Percentiles rank a stretch among this genome's conserved stretches.
These are phyloP conservation scores for Hemileia vastatrix DNA, from an alignment of 1,284 basidiomycete genomes.

Conservation along the genomic window DNA sequence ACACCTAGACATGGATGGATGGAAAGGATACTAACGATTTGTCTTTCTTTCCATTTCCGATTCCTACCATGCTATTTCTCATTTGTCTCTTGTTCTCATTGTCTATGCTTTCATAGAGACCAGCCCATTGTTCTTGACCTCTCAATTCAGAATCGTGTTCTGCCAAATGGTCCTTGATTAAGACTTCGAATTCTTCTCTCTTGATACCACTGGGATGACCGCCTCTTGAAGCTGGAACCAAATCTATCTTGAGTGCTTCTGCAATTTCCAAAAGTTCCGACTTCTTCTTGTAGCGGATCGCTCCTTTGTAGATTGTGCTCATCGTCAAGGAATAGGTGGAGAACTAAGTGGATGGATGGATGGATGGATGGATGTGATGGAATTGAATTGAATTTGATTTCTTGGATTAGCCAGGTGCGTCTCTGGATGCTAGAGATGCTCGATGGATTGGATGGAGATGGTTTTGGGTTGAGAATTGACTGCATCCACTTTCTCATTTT, in stretches of 20 bases:
- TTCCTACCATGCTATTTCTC: conserved; percentile 8
- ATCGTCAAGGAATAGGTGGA: conserved; percentile 1
- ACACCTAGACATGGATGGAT: too few relatives aligned
- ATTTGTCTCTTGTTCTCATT: conserved; percentile 19
- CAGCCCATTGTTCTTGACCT: conserved; percentile 28
- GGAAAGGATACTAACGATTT: too few relatives aligned
- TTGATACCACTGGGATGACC: conserved; percentile 25
- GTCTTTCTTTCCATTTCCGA: too few relatives aligned
- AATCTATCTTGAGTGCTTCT: conserved; percentile 29
- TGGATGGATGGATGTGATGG: not conserved
- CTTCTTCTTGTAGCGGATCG: conserved; percentile 35
- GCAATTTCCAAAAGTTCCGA: conserved; percentile 35
- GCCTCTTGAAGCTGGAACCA: not conserved
- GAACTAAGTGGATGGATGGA: too few relatives aligned
- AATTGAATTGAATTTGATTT: not conserved
- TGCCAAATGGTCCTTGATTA: conserved; percentile 30
- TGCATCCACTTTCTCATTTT: too few relatives aligned
- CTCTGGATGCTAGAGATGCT: too few relatives aligned
- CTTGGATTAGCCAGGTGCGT: too few relatives aligned
- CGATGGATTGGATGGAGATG: too few relatives aligned
- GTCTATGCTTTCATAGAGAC: conserved; percentile 34
- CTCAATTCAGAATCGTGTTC: conserved; percentile 26
- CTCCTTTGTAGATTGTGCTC: conserved; percentile 33
- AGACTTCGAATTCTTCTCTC: conserved; percentile 34
- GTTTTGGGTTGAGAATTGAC: too few relatives aligned